phyloP scores from a whole-genome alignment of 2,329 filamentous ascomycete species.

The Eutypella sp. region DNA sequence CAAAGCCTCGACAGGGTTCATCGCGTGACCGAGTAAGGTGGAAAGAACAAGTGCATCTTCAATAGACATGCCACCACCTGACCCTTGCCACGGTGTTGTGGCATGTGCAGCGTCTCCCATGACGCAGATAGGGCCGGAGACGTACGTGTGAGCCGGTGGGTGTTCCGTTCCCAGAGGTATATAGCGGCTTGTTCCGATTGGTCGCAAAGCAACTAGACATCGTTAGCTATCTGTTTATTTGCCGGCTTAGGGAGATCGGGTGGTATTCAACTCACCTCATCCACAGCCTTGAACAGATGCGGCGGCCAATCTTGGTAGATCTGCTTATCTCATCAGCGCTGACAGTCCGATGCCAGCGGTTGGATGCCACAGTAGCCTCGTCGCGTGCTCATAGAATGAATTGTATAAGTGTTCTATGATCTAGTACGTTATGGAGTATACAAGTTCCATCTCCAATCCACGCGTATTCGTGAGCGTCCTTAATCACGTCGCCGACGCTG shows the following conservation, averaged over 20 bases:
- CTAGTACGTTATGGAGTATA: constrained; percentile 14
- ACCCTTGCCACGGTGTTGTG: constrained; percentile 16
- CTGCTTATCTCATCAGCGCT: constrained; percentile 12
- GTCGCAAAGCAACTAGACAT: constrained; percentile 15
- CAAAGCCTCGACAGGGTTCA: constrained; percentile 6
- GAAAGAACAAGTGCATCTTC: constrained; percentile 18
- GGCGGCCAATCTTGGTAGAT: constrained; percentile 15
- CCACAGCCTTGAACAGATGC: constrained; percentile 14
- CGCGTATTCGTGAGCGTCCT: constrained; percentile 17
- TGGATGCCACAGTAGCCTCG: constrained; percentile 4
- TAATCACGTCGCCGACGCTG: constrained; percentile 9
- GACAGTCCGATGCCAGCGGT: constrained; percentile 14
- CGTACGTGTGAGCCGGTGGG: constrained; percentile 11
- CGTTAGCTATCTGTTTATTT: too few species aligned
- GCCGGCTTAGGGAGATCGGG: not conserved
- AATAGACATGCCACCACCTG: constrained; percentile 17
- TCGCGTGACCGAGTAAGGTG: constrained; percentile 11
- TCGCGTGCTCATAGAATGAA: constrained; percentile 13
- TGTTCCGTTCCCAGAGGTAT: constrained; percentile 24
- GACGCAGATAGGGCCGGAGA: constrained; percentile 14
- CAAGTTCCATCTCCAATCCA: constrained; percentile 15
- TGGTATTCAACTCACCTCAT: constrained; percentile 12
- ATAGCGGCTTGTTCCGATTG: constrained; percentile 12
- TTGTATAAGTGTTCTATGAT: constrained; percentile 15
- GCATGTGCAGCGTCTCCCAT: constrained; percentile 16